Conservation (phyloP, 1,284 basidiomycete species). For the Exsudoporus floridanus region DNA sequence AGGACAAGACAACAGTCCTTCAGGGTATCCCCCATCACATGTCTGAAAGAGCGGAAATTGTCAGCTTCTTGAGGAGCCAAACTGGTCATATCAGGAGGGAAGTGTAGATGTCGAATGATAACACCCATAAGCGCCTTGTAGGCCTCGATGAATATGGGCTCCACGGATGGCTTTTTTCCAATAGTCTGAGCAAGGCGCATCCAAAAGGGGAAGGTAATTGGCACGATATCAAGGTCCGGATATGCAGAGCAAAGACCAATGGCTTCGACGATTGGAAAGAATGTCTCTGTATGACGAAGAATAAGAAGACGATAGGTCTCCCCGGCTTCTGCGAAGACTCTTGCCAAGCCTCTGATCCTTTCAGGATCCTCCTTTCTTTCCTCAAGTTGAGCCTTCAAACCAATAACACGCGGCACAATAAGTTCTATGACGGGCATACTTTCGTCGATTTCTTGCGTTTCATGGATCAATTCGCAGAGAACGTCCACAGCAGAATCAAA, state of each 20-base stretch:
- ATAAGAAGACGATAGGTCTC: constrained; percentile 94
- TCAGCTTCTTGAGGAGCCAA: constrained; percentile 87
- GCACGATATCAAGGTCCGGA: constrained; percentile 93
- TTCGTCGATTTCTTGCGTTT: constrained; percentile 97
- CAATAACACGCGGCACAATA: constrained; percentile 82
- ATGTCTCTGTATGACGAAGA: constrained; percentile 84
- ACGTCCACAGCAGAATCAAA: constrained; percentile 94
- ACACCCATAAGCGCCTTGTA: constrained; percentile 84
- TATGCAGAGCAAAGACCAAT: constrained; percentile 94
- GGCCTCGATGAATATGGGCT: constrained; percentile 74
- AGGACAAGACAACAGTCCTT: constrained; percentile 98
- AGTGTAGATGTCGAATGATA: constrained; percentile 91
- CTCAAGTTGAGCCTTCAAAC: constrained; percentile 64
- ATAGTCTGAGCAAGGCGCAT: constrained; percentile 86
- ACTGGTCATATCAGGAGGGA: constrained; percentile 70
- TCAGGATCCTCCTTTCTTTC: constrained; percentile 77
- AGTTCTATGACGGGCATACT: constrained; percentile 87
- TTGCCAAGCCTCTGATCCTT: constrained; percentile 85
- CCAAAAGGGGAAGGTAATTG: constrained; percentile 99
- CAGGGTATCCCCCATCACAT: constrained; percentile 98
- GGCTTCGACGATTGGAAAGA: constrained; percentile 92
- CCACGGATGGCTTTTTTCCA: constrained; percentile 68
- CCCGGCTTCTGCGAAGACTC: constrained; percentile 93
- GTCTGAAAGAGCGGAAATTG: constrained; percentile 92
- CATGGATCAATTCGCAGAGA: constrained; percentile 93